Evolutionary conservation across 2,329 filamentous ascomycete genomes (phyloP).

Genomic region (Xylaria multiplex): DNA sequence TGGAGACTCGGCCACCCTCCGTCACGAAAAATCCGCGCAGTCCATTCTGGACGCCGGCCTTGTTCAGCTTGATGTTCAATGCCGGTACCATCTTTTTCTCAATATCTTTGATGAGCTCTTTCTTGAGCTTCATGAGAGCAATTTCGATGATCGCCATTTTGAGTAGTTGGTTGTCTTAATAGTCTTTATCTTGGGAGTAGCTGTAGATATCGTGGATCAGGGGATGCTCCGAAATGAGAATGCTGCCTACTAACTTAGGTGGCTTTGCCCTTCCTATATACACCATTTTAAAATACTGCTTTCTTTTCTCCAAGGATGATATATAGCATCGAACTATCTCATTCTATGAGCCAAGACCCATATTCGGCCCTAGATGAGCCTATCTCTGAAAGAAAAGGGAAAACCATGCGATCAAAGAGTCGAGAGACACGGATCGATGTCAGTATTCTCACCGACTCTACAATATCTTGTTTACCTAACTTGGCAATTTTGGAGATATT

Average conservation of each 20-base stretch:
- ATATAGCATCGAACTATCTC: not conserved
- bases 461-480: constrained; percentile 6
- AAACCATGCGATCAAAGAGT: no score
- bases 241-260: not conserved
- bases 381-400: no score
- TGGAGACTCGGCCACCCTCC: constrained; percentile 25
- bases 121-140: constrained; percentile 13
- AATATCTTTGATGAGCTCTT: constrained; percentile 17
- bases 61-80: not conserved
- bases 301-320: not conserved
- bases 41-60: constrained; percentile 1
- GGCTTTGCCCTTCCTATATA: constrained; percentile 13
- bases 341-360: no score
- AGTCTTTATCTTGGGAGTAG: not conserved
- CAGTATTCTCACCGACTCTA: not conserved
- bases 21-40: constrained; percentile 22
- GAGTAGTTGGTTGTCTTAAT: not conserved
- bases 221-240: not conserved
- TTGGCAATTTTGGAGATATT: not conserved
- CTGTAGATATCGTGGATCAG: not conserved
- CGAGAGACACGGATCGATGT: no score
- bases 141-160: constrained; percentile 33
- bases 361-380: no score
- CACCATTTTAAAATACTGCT: not conserved
- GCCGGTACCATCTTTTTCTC: not conserved